Conservation (phyloP, 768 basidiomycete species). For the Flagelloscypha sp. region DNA sequence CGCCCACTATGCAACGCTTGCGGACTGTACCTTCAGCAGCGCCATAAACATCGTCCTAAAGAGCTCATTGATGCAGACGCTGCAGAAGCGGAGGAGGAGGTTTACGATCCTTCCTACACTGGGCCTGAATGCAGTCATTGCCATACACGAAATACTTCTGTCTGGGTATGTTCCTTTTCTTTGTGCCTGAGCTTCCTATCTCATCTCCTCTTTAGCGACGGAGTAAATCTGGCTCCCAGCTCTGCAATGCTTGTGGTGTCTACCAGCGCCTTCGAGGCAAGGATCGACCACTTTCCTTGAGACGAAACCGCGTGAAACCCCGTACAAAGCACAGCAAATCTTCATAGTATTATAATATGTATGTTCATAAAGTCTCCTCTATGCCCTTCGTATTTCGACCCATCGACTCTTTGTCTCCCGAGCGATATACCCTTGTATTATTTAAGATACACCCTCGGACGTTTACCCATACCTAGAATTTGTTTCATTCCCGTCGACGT, state of each 20-base stretch:
- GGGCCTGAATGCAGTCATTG: slow-evolving; percentile 45
- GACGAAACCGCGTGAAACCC: slow-evolving; percentile 40
- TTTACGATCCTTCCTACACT: slow-evolving; percentile 22
- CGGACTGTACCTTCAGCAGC: slow-evolving; percentile 38
- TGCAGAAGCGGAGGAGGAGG: slow-evolving; percentile 32
- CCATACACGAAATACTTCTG: slow-evolving; percentile 39
- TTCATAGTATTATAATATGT: too few species aligned
- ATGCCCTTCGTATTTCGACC: too few species aligned
- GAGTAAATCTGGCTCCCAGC: slow-evolving; percentile 40
- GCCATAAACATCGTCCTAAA: slow-evolving; percentile 38
- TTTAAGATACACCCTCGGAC: too few species aligned
- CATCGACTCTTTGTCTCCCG: too few species aligned
- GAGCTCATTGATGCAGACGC: slow-evolving; percentile 41
- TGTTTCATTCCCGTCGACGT: too few species aligned
- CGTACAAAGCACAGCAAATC: slow-evolving; percentile 45
- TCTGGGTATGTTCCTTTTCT: too few species aligned
- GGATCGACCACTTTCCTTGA: slow-evolving; percentile 36
- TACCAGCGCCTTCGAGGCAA: slow-evolving; percentile 39
- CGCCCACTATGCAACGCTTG: slow-evolving; percentile 41
- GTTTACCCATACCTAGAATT: too few species aligned
- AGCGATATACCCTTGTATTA: too few species aligned
- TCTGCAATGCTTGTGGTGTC: slow-evolving; percentile 46
- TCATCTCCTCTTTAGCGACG: too few species aligned
- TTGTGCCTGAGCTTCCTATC: too few species aligned
- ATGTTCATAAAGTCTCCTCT: too few species aligned